These are phyloP conservation scores for Alternaria arborescens DNA, from an alignment of 2,329 filamentous ascomycete genomes.

Conservation along the genomic window DNA sequence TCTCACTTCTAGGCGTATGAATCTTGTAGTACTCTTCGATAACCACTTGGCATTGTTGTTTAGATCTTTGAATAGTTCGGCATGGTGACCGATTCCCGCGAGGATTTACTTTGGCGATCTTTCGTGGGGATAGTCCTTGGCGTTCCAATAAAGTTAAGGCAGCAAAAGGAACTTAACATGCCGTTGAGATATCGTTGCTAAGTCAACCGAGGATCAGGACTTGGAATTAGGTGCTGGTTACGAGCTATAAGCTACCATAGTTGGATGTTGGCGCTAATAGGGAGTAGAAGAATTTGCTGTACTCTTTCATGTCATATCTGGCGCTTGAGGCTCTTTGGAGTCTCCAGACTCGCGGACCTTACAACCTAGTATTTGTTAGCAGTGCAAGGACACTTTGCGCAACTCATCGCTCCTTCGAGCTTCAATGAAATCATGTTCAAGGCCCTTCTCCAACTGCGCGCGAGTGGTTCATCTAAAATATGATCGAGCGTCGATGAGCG, in stretches of 20 bases:
- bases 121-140: too few species aligned
- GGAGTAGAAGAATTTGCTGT: neutral
- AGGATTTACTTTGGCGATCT: too few species aligned
- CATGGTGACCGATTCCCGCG: too few species aligned
- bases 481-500: neutral
- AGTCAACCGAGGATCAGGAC: neutral
- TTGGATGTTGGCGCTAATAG: neutral
- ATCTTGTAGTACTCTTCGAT: neutral
- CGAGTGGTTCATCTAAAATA: neutral
- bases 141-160: too few species aligned
- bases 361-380: neutral
- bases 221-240: neutral
- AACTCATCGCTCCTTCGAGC: neutral
- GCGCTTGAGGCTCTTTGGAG: neutral
- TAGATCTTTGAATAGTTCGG: rapidly evolving
- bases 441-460: neutral
- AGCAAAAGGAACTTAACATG: too few species aligned
- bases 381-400: neutral
- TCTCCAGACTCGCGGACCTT: neutral
- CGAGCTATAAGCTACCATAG: neutral
- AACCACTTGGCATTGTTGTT: too few species aligned
- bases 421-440: neutral
- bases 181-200: too few species aligned
- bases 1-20: neutral
- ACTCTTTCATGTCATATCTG: neutral